phyloP scores from a whole-genome alignment of 2,329 filamentous ascomycete genomes.

The Xylariaceae sp. region DNA sequence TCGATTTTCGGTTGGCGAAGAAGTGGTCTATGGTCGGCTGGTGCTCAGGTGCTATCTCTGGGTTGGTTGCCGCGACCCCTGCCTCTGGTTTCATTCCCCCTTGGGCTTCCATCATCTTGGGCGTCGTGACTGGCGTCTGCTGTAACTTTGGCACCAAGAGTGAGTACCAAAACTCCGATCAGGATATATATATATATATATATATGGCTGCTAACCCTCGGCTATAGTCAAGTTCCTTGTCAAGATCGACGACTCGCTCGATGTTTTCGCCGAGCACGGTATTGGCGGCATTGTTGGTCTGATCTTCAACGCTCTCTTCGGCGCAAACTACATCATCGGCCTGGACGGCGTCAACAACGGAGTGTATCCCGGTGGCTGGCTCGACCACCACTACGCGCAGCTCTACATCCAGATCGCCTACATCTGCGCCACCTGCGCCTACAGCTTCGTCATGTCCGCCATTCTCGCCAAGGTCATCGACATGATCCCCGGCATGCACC shows the following conservation, averaged over 20 bases:
- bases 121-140: constrained; percentile 59
- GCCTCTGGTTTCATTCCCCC: constrained; percentile 65
- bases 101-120: constrained; percentile 64
- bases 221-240: constrained; percentile 54
- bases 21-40: constrained; percentile 85
- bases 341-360: constrained; percentile 74
- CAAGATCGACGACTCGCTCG: constrained; percentile 65
- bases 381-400: constrained; percentile 69
- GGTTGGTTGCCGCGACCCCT: constrained; percentile 66
- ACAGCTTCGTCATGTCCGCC: constrained; percentile 70
- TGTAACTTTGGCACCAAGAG: constrained; percentile 66
- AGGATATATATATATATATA: background rate
- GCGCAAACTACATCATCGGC: constrained; percentile 64
- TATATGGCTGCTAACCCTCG: background rate
- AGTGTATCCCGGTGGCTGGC: constrained; percentile 60
- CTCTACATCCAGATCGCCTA: constrained; percentile 79
- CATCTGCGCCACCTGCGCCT: constrained; percentile 61
- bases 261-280: constrained; percentile 68
- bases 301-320: constrained; percentile 71
- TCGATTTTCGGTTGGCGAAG: constrained; percentile 89
- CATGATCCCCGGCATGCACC: constrained; percentile 70
- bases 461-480: constrained; percentile 72
- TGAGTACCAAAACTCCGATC: constrained; percentile 17
- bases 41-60: constrained; percentile 68
- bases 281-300: constrained; percentile 66